These are phyloP conservation scores for Ustilago vetiveriae DNA, from an alignment of 1,284 basidiomycete species.

Conservation along the genomic window DNA sequence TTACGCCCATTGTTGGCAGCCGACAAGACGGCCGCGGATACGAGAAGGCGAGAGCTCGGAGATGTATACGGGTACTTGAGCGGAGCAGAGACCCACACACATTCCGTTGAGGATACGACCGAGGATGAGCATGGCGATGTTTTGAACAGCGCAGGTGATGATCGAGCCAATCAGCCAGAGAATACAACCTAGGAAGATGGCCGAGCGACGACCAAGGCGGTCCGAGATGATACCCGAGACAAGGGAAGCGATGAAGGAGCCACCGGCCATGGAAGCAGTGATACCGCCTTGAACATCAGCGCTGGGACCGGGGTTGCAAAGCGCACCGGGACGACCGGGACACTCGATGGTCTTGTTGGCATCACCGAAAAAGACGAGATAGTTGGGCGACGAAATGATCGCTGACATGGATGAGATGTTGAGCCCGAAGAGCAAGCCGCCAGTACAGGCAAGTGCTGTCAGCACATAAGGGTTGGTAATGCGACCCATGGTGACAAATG, in stretches of 20 bases:
- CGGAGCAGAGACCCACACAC: constrained; percentile 45
- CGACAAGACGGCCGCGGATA: constrained; percentile 42
- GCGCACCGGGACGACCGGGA: constrained; percentile 22
- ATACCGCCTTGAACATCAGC: constrained; percentile 40
- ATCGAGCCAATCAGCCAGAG: constrained; percentile 45
- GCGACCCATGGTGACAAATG: constrained; percentile 18
- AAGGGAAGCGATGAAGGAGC: constrained; percentile 46
- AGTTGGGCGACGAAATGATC: constrained; percentile 37
- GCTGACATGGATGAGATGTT: constrained; percentile 35
- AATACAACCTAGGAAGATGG: constrained; percentile 33
- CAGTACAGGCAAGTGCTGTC: constrained; percentile 38
- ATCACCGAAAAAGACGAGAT: constrained; percentile 30
- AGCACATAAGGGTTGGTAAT: constrained; percentile 45
- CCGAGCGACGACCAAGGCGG: constrained; percentile 36
- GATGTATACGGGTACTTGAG: constrained; percentile 44
- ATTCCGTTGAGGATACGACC: constrained; percentile 43
- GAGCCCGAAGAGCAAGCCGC: constrained; percentile 49
- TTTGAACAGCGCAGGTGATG: constrained; percentile 38
- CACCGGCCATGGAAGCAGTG: constrained; percentile 50
- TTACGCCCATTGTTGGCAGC: constrained; percentile 26
- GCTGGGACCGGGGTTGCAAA: constrained; percentile 23
- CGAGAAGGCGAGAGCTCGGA: constrained; percentile 33
- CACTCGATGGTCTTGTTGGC: constrained; percentile 7
- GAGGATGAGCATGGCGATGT: constrained; percentile 47
- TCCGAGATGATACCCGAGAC: constrained; percentile 43